These are phyloP conservation scores for Inga leiocalycina DNA, from an alignment of 306 rosid genomes.

Conservation along the genomic window DNA sequence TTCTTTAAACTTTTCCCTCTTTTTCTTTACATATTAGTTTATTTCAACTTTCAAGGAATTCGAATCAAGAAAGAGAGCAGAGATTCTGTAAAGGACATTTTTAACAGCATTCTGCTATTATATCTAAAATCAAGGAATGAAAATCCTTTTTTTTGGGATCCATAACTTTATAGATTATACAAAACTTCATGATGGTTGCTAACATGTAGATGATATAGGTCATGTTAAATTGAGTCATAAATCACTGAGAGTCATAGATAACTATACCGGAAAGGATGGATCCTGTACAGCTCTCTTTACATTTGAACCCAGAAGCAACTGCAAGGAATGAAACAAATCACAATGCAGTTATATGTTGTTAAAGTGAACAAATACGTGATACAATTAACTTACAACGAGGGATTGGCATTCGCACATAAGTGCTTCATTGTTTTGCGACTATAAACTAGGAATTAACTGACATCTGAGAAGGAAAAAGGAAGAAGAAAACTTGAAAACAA, in stretches of 20 bases:
- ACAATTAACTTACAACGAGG: neutral
- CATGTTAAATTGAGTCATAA: neutral
- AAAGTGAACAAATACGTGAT: neutral
- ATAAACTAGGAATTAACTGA: neutral
- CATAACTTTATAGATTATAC: too few relatives aligned
- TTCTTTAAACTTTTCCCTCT: neutral
- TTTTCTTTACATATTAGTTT: neutral
- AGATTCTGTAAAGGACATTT: neutral
- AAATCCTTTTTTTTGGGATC: too few relatives aligned
- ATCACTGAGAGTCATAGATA: neutral
- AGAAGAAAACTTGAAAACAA: neutral
- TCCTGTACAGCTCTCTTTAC: constrained; percentile 67
- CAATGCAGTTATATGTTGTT: neutral
- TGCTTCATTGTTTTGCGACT: neutral
- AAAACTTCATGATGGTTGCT: too few relatives aligned
- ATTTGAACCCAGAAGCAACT: constrained; percentile 72
- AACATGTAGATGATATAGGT: neutral
- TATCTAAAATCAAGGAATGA: too few relatives aligned
- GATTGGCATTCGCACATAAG: too few relatives aligned
- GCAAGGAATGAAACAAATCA: constrained; percentile 33
- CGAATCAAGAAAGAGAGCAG: too few relatives aligned
- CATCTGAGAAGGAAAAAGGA: neutral
- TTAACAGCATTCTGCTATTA: too few relatives aligned
- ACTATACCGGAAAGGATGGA: constrained; percentile 73
- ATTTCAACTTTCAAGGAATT: too few relatives aligned